Base-by-base conservation (phyloP, 192 early-diverging fungal species). In the Backusella sp. region DNA sequence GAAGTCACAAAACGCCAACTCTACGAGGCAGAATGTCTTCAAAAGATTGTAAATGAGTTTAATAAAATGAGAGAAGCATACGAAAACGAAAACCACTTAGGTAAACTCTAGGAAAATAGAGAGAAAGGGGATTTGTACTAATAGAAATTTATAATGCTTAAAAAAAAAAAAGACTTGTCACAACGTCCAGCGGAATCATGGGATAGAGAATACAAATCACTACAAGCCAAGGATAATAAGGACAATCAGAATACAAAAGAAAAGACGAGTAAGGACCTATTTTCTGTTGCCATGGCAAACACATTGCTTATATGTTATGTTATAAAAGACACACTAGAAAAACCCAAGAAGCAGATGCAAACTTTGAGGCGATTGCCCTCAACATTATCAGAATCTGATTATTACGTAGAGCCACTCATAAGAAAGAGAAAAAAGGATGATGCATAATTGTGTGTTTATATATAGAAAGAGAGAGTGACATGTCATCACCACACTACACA, bases 61-160 rank as follows among this genome's bases (percentile, higher is more conserved):
- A 62, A 26, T 62, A 62, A 62, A 62, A 62, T 62, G 56, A 62
- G 56, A 62, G 23, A 62, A 62, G 21, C 26, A 62, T 62, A 62
- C 23, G 56, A 62, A 26, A 23, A 28, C 12, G 56, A 62, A 11
- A 23, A 62, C 28, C 23, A 62, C 56, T 23, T 62, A 11, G 56
- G 56, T 62, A 62, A 62, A 23, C 11, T 8, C 26, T 62, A 62
- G 1, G 11, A 28, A 26, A 26, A 23, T n/a, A 59, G 23, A 62
- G 23, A 28, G 26, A 62, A 1, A 1, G 56, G 15, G 46, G 19
- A 12, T 59, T 59, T 62, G 56, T 62, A 28, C 3, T 23, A 14
- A 28, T 23, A 28, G 9, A 62, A 28, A 28, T 1, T 4, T 62
- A 28, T 62, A 26, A 12, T 1, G 19, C 8, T 12, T 21, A 32